These are phyloP conservation scores for Marchantia polymorpha DNA, from an alignment of 225 moss, liverwort and hornwort genomes.

Conservation along the genomic window DNA sequence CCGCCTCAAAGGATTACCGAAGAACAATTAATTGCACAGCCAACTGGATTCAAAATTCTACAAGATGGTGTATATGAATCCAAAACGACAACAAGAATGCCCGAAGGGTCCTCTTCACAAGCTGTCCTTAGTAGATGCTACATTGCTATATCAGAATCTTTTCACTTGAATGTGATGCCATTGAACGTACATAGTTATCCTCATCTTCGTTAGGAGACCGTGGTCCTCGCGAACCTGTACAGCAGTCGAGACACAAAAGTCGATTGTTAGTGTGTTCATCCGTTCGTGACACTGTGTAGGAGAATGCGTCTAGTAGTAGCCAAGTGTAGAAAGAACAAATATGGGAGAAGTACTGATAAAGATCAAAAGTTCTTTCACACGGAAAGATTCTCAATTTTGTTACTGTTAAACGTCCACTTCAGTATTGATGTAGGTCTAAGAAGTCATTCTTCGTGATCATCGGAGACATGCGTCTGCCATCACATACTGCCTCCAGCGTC, in stretches of 20 bases:
- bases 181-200: slow-evolving; percentile 26
- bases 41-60: too few relatives aligned
- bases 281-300: neutral
- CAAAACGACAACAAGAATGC: too few relatives aligned
- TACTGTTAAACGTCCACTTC: too few relatives aligned
- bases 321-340: neutral
- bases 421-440: neutral
- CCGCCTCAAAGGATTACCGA: too few relatives aligned
- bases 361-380: neutral
- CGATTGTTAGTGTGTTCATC: neutral
- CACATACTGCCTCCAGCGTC: neutral
- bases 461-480: neutral
- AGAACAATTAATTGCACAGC: too few relatives aligned
- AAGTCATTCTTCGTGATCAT: neutral
- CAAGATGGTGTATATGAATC: too few relatives aligned
- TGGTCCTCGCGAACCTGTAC: slow-evolving; percentile 24
- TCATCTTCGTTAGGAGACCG: neutral
- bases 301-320: neutral
- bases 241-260: neutral
- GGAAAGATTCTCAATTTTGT: neutral
- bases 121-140: too few relatives aligned
- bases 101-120: too few relatives aligned
- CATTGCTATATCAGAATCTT: too few relatives aligned
- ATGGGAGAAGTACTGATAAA: neutral
- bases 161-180: neutral